Evolutionary conservation across 371 early-diverging fungal genomes (phyloP).

Genomic region (Paramicrosporidium saccamoebae): DNA sequence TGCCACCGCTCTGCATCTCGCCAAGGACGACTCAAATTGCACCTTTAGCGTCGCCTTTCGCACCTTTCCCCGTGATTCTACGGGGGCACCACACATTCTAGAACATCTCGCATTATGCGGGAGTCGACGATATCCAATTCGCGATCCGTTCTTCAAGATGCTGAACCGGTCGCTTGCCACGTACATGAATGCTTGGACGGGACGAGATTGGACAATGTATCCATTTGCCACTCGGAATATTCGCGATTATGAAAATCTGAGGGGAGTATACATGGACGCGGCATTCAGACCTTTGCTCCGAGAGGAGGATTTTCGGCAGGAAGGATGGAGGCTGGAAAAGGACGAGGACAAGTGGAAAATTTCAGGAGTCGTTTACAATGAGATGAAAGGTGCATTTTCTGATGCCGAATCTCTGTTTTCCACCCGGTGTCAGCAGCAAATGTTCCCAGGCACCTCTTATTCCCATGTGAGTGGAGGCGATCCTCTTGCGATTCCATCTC

Average conservation of each 20-base stretch:
- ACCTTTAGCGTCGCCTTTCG: slow-evolving; percentile 69
- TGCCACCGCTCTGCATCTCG: slow-evolving; percentile 53
- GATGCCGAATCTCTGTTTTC: slow-evolving; percentile 43
- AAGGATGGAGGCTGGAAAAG: slow-evolving; percentile 81
- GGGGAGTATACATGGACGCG: slow-evolving; percentile 74
- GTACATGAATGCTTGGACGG: slow-evolving; percentile 87
- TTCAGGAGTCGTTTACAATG: slow-evolving; percentile 86
- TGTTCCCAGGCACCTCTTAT: slow-evolving; percentile 56
- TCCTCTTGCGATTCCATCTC: slow-evolving; percentile 44
- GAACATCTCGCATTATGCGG: slow-evolving; percentile 86
- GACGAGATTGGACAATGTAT: slow-evolving; percentile 55
- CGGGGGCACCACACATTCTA: slow-evolving; percentile 74
- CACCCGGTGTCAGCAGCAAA: slow-evolving; percentile 28
- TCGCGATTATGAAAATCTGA: slow-evolving; percentile 48
- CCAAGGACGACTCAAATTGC: slow-evolving; percentile 52
- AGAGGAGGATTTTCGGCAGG: slow-evolving; percentile 51
- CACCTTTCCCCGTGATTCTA: slow-evolving; percentile 40
- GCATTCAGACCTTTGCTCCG: slow-evolving; percentile 40
- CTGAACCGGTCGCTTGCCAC: slow-evolving; percentile 72
- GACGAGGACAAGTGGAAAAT: slow-evolving; percentile 21
- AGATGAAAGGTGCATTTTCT: slow-evolving; percentile 63
- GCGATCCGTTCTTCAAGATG: slow-evolving; percentile 94
- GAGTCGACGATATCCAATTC: slow-evolving; percentile 43
- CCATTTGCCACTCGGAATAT: slow-evolving; percentile 71
- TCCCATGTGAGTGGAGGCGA: slow-evolving; percentile 59